Base-by-base conservation (phyloP, 805 yeast genomes). In the Diddensiella caesifluorescens region DNA sequence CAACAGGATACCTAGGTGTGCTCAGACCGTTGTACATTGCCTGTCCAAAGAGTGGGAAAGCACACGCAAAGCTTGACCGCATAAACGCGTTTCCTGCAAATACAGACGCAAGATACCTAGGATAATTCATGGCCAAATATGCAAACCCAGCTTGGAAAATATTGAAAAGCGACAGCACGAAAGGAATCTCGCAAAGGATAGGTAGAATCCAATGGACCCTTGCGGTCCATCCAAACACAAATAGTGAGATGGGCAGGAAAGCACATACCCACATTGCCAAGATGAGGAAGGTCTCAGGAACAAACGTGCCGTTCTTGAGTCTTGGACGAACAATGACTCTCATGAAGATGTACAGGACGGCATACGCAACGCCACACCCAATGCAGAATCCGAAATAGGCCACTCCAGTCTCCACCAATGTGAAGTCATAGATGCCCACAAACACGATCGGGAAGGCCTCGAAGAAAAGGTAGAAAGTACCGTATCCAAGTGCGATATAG, bases 391-490 rank as follows among this genome's bases (percentile, higher is more conserved):
- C 65, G 32, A 74, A 35, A 57, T 67, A 79, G 0, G 79, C 58
- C 3, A 66, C 58, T n/a, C 81, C 79, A 23, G 59, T 47, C 41
- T 71, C 75, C 22, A 75, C 65, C 18, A 65, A 50, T 3, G 74
- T 67, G 57, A 79, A 79, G 23, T 64, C 53, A 48, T 74, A 65
- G 15, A 65, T 53, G 2, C 66, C 72, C 5, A 47, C 42, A 47
- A 70, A 79, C 2, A 74, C 77, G 26, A 77, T 63, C 4, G 85
- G 84, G 60, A 75, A 75, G 4, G 76, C 77, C 57, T 79, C 83
- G 51, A 78, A 75, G 65, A 74, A 78, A 16, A 76, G 55, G 55
- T 76, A 79, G 47, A 74, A 49, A 23, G 71, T 57, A 22, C 80
- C 73, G 56, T 78, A 79, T 4, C 69, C 63, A 38, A 77, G 51